Evolutionary conservation across 768 basidiomycete species (phyloP), one percentile per base, ranked within the genome.

Genomic region (Boletus rex-veris): DNA sequence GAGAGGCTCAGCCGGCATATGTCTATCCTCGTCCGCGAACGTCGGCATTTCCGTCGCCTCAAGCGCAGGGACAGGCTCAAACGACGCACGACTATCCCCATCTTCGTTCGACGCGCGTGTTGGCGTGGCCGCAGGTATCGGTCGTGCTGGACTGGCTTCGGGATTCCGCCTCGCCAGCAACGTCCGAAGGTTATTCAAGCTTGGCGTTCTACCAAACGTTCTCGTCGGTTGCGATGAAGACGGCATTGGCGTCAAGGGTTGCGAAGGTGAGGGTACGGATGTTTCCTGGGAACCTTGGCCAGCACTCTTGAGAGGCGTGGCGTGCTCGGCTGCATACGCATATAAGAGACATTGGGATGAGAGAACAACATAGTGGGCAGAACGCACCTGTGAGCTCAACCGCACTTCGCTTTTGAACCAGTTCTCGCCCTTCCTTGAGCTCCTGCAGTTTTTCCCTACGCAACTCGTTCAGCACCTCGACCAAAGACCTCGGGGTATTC

Each of bases 401-500:
- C 8, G 0, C 16, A 31, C 9, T 37, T 9, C 19, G 48, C 35
- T 35, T 51, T 48, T 31, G 46, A 39, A 41, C 37, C 5, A 44
- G 43, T 10, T 36, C 38, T 19, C 50, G 50, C 42, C 52, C 50
- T 33, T 36, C 48, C 21, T 28, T 30, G 6, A n/a, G 4, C 3
- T 43, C 43, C 16, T 57, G 43, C 2, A 58, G 16, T 9, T 30
- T 48, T n/a, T 43, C 37, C 28, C 43, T 53, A 10, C 67, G 60
- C n/a, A 66, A 35, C 5, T 45, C 47, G 24, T 70, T 69, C 24
- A 68, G 54, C 18, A 24, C 48, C 1, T 70, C 66, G 5, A 53
- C 53, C 14, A 68, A 45, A 0, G 67, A 54, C 55, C 62, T 52
- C 3, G 59, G 56, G 30, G 57, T 28, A 11, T 31, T 31, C 11